Conservation (phyloP, 306 rosid species). For the Sphenostylis stenocarpa region DNA sequence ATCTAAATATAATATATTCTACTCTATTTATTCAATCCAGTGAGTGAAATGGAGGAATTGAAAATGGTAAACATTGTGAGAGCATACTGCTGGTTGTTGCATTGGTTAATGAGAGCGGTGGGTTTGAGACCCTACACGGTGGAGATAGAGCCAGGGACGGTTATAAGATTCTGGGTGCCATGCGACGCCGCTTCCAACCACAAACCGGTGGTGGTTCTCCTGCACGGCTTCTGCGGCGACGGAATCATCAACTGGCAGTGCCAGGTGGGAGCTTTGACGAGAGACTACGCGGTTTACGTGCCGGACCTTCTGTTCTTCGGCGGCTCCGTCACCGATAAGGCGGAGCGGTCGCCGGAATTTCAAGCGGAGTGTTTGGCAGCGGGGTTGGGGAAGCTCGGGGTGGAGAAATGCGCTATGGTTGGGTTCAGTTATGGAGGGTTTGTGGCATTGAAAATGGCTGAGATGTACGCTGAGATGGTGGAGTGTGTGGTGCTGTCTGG, state of each 20-base stretch:
- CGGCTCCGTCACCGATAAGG: conserved; percentile 54
- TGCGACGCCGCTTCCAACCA: conserved; percentile 35
- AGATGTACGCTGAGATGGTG: conserved; percentile 59
- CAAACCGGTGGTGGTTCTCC: conserved; percentile 60
- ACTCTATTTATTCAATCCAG: neutral
- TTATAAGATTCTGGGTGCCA: conserved; percentile 72
- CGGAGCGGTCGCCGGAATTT: conserved; percentile 56
- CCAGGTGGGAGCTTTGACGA: conserved; percentile 55
- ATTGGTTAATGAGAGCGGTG: conserved; percentile 52
- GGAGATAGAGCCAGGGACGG: conserved; percentile 66
- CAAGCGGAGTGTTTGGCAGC: conserved; percentile 74
- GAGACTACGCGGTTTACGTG: conserved; percentile 63
- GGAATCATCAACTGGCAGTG: conserved; percentile 75
- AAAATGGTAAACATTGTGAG: conserved; percentile 58
- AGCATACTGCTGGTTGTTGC: conserved; percentile 43
- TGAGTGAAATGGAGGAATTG: neutral
- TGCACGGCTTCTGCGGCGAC: conserved; percentile 79
- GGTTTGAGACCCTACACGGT: conserved; percentile 56
- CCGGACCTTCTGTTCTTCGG: conserved; percentile 89
- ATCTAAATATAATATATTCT: no score
- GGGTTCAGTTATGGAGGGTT: conserved; percentile 89
- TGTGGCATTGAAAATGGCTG: conserved; percentile 78
- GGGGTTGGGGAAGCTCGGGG: conserved; percentile 65
- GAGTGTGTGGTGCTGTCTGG: conserved; percentile 54
- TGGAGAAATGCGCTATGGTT: conserved; percentile 64